These are phyloP conservation scores for Didymella keratinophila DNA, from an alignment of 2,329 filamentous ascomycete genomes.

Conservation along the genomic window DNA sequence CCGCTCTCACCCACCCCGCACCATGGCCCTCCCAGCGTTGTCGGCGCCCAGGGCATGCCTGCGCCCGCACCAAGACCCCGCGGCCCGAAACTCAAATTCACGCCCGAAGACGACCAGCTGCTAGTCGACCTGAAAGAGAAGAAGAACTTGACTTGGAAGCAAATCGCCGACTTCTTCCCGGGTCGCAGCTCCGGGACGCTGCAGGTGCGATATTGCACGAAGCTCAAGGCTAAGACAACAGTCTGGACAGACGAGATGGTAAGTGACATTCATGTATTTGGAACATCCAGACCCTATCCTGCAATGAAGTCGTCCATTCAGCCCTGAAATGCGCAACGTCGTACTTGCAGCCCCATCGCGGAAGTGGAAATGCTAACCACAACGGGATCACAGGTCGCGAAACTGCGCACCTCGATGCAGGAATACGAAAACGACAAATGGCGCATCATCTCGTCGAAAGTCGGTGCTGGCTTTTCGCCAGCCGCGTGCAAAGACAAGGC, in stretches of 20 bases:
- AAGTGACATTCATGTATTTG: constrained; percentile 50
- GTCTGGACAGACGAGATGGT: constrained; percentile 95
- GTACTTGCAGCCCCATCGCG: constrained; percentile 39
- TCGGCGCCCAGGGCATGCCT: constrained; percentile 88
- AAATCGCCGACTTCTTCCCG: constrained; percentile 96
- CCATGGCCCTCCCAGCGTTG: constrained; percentile 79
- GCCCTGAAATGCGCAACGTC: constrained; percentile 48
- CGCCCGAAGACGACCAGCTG: constrained; percentile 86
- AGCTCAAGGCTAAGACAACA: constrained; percentile 91
- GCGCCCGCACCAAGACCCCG: constrained; percentile 79
- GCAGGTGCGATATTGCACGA: constrained; percentile 94
- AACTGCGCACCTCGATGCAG: constrained; percentile 76
- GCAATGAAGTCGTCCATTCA: constrained; percentile 10
- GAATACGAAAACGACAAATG: constrained; percentile 93
- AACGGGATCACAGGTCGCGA: constrained; percentile 69
- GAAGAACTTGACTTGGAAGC: constrained; percentile 94
- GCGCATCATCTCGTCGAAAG: constrained; percentile 89
- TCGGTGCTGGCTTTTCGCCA: constrained; percentile 88
- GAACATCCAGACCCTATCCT: constrained; percentile 9
- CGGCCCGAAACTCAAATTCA: constrained; percentile 93
- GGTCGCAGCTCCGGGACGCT: constrained; percentile 88
- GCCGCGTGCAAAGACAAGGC: constrained; percentile 85
- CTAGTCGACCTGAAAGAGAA: constrained; percentile 93
- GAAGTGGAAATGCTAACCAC: constrained; percentile 43
- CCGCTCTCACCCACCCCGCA: constrained; percentile 48